Evolutionary conservation across 345 rosid species (phyloP).

Genomic region (Zanthoxylum bungeanum): DNA sequence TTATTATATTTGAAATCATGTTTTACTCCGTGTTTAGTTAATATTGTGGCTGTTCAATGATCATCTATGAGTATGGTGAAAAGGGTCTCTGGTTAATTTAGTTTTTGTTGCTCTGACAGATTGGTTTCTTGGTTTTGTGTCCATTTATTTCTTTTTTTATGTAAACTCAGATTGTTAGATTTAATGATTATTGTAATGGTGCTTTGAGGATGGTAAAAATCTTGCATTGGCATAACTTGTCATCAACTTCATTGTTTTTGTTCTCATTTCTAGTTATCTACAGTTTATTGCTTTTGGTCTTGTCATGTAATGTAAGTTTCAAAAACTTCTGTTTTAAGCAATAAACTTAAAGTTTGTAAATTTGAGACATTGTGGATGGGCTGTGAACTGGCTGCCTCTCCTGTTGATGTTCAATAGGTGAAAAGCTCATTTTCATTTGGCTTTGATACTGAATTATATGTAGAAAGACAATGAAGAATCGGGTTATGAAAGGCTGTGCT

Average conservation of each 20-base stretch:
- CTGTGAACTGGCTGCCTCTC: background rate
- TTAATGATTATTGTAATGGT: too few species aligned
- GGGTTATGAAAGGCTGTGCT: background rate
- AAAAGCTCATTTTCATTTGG: background rate
- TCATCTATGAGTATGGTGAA: background rate
- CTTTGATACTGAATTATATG: background rate
- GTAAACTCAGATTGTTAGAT: background rate
- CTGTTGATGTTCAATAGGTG: background rate
- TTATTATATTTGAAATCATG: background rate
- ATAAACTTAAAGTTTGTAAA: background rate
- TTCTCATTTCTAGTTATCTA: background rate
- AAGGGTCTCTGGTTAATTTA: slow-evolving; percentile 4
- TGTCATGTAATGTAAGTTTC: background rate
- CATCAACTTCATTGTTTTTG: background rate
- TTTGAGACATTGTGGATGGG: background rate
- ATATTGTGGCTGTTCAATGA: background rate
- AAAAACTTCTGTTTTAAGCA: background rate
- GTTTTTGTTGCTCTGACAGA: background rate
- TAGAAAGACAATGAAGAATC: background rate
- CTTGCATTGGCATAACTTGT: background rate
- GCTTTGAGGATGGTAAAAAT: background rate
- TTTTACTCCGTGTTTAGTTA: slow-evolving; percentile 3
- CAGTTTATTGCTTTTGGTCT: background rate
- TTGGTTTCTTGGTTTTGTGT: background rate
- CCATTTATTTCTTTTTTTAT: background rate